Evolutionary conservation across 2,329 filamentous ascomycete species (phyloP), one percentile per base, ranked within the genome.

Genomic region (Fusarium buharicum): DNA sequence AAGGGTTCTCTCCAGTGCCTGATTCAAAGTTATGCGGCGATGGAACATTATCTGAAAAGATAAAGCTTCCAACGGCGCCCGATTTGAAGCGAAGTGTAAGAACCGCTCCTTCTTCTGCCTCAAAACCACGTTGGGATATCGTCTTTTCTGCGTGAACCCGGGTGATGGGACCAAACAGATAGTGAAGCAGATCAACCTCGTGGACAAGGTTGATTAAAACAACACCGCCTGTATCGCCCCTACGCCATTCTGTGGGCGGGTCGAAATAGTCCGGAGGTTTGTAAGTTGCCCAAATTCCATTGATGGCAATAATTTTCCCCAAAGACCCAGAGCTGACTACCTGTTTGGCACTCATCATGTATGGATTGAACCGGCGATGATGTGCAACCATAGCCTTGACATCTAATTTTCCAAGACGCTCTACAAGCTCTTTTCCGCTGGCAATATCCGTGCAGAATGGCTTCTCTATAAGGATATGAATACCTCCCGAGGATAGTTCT

Each of bases 131-230:
- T 30, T 79, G 78, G 0, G 80, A 77, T 0, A 68, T 43, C 0
- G 77, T 80, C 45, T 76, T 73, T 62, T 87, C 81, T 0, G 82
- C 84, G 30, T 82, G 79, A 0, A 87, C 80, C 0, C 80, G 74
- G 0, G 69, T 67, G 22, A 88, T 82, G 0, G 82, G 79, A 0
- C 84, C 84, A 22, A 87, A 78, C 1, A 87, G 73, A 69, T 82
- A 81, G 41, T 86, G 84, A 16, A 88, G 73, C 0, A 86, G 72
- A 57, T 87, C 85, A 34, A 87, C 74, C 45, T 88, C 85, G 64
- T 88, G 85, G n/a, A 87, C 79, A 38, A 87, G 73, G 65, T 87
- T 88, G 57, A 86, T 86, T 3, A 82, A 73, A 8, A 87, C 73
- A 0, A 82, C 79, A 1, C 84, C 84, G 2, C 79, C 81, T 3